Percentiles rank a stretch among this genome's conserved stretches.
phyloP scores from a whole-genome alignment of 495 filamentous ascomycete genomes.

The Hypoxylon rickii region DNA sequence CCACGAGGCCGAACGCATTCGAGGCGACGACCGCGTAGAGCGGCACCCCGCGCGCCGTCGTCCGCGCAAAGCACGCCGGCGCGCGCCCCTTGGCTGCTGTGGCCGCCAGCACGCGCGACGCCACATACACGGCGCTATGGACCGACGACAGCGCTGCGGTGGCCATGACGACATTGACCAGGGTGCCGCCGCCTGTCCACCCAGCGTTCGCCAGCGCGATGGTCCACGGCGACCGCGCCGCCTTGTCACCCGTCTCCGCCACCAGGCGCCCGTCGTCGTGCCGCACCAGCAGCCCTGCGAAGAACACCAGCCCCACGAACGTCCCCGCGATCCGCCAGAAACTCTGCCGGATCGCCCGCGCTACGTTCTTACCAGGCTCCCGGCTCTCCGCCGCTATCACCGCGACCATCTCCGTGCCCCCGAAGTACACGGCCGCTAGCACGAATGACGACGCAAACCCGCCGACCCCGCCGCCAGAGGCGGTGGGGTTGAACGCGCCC shows the following conservation, averaged over 20 bases:
- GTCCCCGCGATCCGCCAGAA: conserved; percentile 70
- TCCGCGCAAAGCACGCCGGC: conserved; percentile 56
- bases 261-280: conserved; percentile 55
- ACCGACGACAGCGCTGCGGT: conserved; percentile 67
- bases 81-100: conserved; percentile 61
- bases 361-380: conserved; percentile 67
- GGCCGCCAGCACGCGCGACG: conserved; percentile 66
- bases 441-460: conserved; percentile 71
- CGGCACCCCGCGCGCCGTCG: conserved; percentile 57
- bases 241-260: conserved; percentile 47
- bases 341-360: conserved; percentile 64
- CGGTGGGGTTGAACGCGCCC: too few relatives aligned
- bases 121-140: conserved; percentile 73
- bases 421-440: conserved; percentile 70
- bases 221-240: conserved; percentile 62
- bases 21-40: conserved; percentile 56
- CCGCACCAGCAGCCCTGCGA: conserved; percentile 64
- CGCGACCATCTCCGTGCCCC: conserved; percentile 75
- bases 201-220: conserved; percentile 60
- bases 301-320: conserved; percentile 66
- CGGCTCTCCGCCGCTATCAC: conserved; percentile 71
- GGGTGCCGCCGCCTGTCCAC: conserved; percentile 62
- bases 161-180: conserved; percentile 73
- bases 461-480: conserved; percentile 58
- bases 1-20: conserved; percentile 59